Conservation (phyloP, 2,329 filamentous ascomycete genomes). For the Penicillium paneum region DNA sequence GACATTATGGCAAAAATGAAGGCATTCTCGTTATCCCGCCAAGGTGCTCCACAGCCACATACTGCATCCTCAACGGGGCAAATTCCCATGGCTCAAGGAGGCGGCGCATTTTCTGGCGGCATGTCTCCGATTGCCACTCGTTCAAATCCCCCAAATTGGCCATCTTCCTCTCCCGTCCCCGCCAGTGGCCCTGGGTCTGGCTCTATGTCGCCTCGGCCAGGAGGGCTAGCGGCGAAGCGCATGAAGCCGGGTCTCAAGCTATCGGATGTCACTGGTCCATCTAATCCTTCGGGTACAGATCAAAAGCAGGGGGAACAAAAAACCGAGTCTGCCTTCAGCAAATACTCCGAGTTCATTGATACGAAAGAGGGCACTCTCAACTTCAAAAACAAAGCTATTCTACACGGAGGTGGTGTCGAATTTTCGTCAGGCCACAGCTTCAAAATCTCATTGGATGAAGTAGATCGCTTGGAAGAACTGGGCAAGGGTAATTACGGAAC, state of each 20-base stretch:
- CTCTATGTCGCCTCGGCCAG: slow-evolving; percentile 41
- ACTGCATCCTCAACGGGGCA: slow-evolving; percentile 33
- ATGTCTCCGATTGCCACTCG: slow-evolving; percentile 23
- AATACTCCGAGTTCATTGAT: slow-evolving; percentile 80
- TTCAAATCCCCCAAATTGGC: slow-evolving; percentile 35
- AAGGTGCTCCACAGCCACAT: slow-evolving; percentile 51
- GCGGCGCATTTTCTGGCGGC: slow-evolving; percentile 28
- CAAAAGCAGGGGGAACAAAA: slow-evolving; percentile 21
- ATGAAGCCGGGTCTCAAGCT: slow-evolving; percentile 48
- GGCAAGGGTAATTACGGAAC: slow-evolving; percentile 98
- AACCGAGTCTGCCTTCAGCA: slow-evolving; percentile 55
- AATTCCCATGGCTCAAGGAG: slow-evolving; percentile 23
- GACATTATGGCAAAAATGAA: slow-evolving; percentile 69
- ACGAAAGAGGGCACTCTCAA: slow-evolving; percentile 86
- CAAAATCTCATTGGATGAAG: slow-evolving; percentile 90
- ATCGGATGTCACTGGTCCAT: slow-evolving; percentile 47
- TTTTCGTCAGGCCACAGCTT: slow-evolving; percentile 88
- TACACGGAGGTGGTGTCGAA: slow-evolving; percentile 85
- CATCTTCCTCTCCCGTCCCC: slow-evolving; percentile 28
- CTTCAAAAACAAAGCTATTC: slow-evolving; percentile 87
- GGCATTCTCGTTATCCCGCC: slow-evolving; percentile 64
- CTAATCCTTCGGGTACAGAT: slow-evolving; percentile 40
- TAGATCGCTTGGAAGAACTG: slow-evolving; percentile 87
- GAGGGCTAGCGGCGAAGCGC: slow-evolving; percentile 48
- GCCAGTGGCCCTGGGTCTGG: slow-evolving; percentile 43